These are phyloP conservation scores for Sphaerulina vaccinii DNA, from an alignment of 2,329 filamentous ascomycete species.

Conservation along the genomic window DNA sequence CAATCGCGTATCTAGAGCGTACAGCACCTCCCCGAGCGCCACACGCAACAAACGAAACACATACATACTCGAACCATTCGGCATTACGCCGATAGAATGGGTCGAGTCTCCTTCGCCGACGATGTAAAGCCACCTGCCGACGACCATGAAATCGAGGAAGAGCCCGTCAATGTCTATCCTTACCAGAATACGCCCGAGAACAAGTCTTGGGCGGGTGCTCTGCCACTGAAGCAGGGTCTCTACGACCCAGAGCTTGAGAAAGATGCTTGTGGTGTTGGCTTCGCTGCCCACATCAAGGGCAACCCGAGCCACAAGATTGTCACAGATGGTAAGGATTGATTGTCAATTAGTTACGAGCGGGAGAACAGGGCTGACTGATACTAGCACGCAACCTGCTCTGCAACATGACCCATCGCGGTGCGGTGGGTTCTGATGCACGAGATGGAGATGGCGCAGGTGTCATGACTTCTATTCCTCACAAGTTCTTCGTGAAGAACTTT, in stretches of 20 bases:
- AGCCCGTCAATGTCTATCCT: constrained; percentile 67
- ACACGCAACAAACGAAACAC: constrained; percentile 6
- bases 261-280: constrained; percentile 99
- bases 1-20: neutral
- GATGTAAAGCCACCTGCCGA: constrained; percentile 47
- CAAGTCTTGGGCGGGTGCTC: constrained; percentile 90
- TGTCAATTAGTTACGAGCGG: neutral
- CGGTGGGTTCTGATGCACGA: constrained; percentile 94
- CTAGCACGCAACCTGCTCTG: constrained; percentile 87
- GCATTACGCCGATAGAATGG: constrained; percentile 56
- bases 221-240: constrained; percentile 97
- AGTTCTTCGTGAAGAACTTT: constrained; percentile 98
- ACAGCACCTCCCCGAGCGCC: neutral
- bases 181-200: constrained; percentile 77
- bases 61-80: constrained; percentile 37
- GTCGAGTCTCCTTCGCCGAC: constrained; percentile 53
- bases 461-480: constrained; percentile 98
- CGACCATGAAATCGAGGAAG: constrained; percentile 51
- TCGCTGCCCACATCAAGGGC: constrained; percentile 98
- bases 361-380: neutral
- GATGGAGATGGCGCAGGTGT: constrained; percentile 98
- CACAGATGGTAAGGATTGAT: constrained; percentile 75
- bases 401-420: constrained; percentile 99
- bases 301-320: constrained; percentile 97
- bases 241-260: constrained; percentile 96